Evolutionary conservation across 2,329 filamentous ascomycete genomes (phyloP).

Genomic region (Stagonosporopsis rhizophila): DNA sequence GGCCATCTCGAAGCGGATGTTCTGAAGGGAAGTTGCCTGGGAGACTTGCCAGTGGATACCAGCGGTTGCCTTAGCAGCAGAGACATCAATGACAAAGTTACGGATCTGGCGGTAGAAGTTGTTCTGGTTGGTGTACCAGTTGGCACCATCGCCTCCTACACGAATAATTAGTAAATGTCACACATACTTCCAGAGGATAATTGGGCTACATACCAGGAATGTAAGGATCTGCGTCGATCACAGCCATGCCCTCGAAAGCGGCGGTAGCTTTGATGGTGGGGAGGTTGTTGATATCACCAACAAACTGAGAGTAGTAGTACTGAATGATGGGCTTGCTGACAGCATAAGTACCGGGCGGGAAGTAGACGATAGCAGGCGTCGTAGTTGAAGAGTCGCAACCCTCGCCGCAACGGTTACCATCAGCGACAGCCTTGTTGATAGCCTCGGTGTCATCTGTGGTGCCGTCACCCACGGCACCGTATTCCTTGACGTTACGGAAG

Average conservation of each 20-base stretch:
- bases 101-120: constrained; percentile 64
- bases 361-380: constrained; percentile 88
- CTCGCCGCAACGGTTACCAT: constrained; percentile 79
- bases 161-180: no score
- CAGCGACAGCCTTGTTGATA: constrained; percentile 82
- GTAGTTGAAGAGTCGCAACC: constrained; percentile 84
- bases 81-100: constrained; percentile 61
- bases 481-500: constrained; percentile 59
- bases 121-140: constrained; percentile 62
- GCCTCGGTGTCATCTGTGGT: constrained; percentile 83
- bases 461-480: constrained; percentile 62
- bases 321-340: constrained; percentile 81
- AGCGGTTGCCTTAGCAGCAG: constrained; percentile 46
- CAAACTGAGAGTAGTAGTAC: constrained; percentile 91
- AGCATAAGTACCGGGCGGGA: constrained; percentile 85
- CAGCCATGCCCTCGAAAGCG: constrained; percentile 79
- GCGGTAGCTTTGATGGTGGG: constrained; percentile 74
- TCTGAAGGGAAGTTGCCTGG: constrained; percentile 69
- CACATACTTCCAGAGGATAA: no score
- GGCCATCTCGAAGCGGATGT: constrained; percentile 66
- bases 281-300: constrained; percentile 76
- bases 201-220: constrained; percentile 42
- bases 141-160: constrained; percentile 60
- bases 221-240: constrained; percentile 91
- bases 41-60: constrained; percentile 74